Evolutionary conservation across 2,329 filamentous ascomycete species (phyloP).

Genomic region (Cytospora chrysosperma): DNA sequence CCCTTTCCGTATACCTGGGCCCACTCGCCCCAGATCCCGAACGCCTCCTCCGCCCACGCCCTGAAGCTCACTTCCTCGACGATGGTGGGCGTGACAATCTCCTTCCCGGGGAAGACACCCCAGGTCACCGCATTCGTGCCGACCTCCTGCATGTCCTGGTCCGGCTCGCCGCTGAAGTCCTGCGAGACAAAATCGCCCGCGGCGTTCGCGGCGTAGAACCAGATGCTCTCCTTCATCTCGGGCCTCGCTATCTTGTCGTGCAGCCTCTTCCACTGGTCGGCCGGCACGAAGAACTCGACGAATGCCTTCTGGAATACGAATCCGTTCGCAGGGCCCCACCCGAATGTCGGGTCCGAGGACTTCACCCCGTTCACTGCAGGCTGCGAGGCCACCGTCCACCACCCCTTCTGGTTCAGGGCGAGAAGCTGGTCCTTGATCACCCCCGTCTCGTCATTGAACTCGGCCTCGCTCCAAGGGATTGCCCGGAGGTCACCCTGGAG

Average conservation of each 20-base stretch:
- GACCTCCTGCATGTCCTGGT: conserved; percentile 34
- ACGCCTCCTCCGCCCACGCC: conserved; percentile 94
- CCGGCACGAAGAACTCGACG: conserved; percentile 89
- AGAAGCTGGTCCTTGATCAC: conserved; percentile 77
- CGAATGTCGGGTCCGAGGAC: conserved; percentile 76
- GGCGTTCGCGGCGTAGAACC: conserved; percentile 84
- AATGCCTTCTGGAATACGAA: conserved; percentile 99
- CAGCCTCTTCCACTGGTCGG: conserved; percentile 68
- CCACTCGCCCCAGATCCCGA: conserved; percentile 95
- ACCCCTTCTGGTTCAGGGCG: conserved; percentile 74
- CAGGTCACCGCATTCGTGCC: conserved; percentile 94
- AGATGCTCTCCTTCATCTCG: conserved; percentile 65
- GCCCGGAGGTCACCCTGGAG: conserved; percentile 76
- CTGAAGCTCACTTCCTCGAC: conserved; percentile 93
- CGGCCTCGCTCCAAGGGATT: conserved; percentile 93
- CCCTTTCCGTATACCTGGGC: conserved; percentile 73
- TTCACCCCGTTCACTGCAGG: conserved; percentile 85
- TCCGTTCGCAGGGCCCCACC: conserved; percentile 89
- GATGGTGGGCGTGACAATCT: conserved; percentile 94
- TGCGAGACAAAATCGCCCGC: conserved; percentile 76
- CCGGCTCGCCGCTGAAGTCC: conserved; percentile 41
- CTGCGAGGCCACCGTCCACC: conserved; percentile 96
- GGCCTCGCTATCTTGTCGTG: conserved; percentile 59
- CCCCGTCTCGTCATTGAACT: conserved; percentile 77
- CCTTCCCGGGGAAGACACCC: conserved; percentile 93